phyloP scores from a whole-genome alignment of 192 early-diverging fungal genomes.

The Mortierella hygrophila region DNA sequence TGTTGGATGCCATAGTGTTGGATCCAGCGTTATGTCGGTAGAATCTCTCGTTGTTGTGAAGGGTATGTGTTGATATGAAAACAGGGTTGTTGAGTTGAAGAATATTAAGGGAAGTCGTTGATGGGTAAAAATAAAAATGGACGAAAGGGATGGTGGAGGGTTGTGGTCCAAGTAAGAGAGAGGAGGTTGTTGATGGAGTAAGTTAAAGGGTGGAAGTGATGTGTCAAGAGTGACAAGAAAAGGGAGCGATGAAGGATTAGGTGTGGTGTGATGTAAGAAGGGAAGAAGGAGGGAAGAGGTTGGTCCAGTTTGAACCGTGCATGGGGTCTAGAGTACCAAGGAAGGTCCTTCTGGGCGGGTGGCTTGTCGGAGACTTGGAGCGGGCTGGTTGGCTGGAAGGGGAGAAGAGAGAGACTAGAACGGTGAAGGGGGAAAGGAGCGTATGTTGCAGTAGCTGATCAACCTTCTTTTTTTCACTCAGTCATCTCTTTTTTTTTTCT shows the following conservation, averaged over 20 bases:
- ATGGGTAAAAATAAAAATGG: too few species aligned
- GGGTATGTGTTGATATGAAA: background rate
- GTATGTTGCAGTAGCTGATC: background rate
- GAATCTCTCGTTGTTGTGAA: background rate
- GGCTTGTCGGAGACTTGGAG: background rate
- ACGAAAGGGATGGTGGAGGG: too few species aligned
- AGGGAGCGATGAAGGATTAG: background rate
- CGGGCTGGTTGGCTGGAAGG: background rate
- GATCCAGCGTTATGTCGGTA: background rate
- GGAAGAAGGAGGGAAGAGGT: too few species aligned
- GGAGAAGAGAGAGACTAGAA: too few species aligned
- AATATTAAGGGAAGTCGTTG: background rate
- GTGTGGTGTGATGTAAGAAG: background rate
- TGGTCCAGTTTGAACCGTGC: too few species aligned
- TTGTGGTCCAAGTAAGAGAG: too few species aligned
- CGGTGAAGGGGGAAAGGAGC: background rate
- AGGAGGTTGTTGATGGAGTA: too few species aligned
- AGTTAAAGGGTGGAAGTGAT: background rate
- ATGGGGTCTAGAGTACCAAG: too few species aligned
- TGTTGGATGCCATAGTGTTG: conserved; percentile 30
- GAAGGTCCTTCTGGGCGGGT: too few species aligned
- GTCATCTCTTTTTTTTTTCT: background rate
- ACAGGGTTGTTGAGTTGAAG: background rate
- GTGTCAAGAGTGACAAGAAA: background rate
- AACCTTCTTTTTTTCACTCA: background rate